phyloP scores from a whole-genome alignment of 192 early-diverging fungal genomes.

The Backusella parvicylindrica region DNA sequence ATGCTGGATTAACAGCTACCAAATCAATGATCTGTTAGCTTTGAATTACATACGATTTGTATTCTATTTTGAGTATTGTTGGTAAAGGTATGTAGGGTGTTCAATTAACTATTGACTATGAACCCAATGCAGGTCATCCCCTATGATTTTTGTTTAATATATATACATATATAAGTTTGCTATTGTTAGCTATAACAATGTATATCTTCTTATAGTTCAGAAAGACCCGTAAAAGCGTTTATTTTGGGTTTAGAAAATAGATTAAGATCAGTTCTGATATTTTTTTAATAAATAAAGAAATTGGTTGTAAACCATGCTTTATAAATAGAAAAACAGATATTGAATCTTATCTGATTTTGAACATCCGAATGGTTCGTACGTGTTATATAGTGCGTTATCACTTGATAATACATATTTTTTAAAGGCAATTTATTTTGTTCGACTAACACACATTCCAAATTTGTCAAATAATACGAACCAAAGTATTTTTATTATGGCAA shows the following conservation, averaged over 20 bases:
- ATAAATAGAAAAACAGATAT: neutral
- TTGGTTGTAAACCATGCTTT: neutral
- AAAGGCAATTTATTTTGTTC: neutral
- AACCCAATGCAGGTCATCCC: too few relatives aligned
- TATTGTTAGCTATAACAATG: too few relatives aligned
- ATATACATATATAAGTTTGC: too few relatives aligned
- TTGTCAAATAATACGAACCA: neutral
- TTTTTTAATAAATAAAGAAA: neutral
- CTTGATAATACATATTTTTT: neutral
- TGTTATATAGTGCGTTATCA: neutral
- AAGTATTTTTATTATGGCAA: neutral
- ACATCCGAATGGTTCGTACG: neutral
- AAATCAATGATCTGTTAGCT: too few relatives aligned
- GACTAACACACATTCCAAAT: neutral
- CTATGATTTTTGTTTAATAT: too few relatives aligned
- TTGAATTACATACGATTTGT: too few relatives aligned
- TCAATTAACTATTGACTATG: too few relatives aligned
- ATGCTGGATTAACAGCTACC: too few relatives aligned
- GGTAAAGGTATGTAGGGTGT: too few relatives aligned
- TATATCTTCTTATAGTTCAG: too few relatives aligned
- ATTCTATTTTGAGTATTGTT: too few relatives aligned
- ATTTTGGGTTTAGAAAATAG: neutral
- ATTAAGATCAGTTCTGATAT: neutral
- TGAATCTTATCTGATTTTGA: neutral
- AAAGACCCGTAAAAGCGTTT: too few relatives aligned